These are phyloP conservation scores for Solanum rostratum DNA, from an alignment of 257 asterid species.

Conservation along the genomic window DNA sequence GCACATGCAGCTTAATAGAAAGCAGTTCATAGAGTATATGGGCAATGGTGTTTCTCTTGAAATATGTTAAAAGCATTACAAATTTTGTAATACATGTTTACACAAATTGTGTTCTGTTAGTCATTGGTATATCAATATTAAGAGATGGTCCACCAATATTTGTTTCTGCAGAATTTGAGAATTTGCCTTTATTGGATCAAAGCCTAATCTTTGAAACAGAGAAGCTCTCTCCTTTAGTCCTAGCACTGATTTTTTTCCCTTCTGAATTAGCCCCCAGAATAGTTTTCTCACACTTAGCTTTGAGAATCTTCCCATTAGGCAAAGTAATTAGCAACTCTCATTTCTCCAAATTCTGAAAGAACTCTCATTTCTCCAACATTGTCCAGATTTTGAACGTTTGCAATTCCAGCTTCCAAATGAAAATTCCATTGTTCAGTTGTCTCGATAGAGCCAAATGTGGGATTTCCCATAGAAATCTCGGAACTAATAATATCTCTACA, in stretches of 20 bases:
- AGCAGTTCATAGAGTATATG: not conserved
- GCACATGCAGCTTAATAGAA: too few species aligned
- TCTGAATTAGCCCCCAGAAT: slow-evolving; percentile 11
- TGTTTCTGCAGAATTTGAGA: slow-evolving; percentile 7
- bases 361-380: slow-evolving; percentile 16
- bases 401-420: slow-evolving; percentile 1
- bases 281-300: not conserved
- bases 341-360: slow-evolving; percentile 33
- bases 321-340: slow-evolving; percentile 31
- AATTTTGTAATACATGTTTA: not conserved
- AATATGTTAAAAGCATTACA: not conserved
- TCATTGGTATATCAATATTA: slow-evolving; percentile 7
- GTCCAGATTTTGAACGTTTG: not conserved
- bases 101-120: slow-evolving; percentile 10
- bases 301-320: not conserved
- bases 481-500: slow-evolving; percentile 49
- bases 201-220: slow-evolving; percentile 68
- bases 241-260: slow-evolving; percentile 29
- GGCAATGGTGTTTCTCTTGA: not conserved
- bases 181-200: slow-evolving; percentile 44
- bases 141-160: slow-evolving; percentile 8
- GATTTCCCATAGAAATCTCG: not conserved
- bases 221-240: slow-evolving; percentile 50
- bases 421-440: slow-evolving; percentile 3
- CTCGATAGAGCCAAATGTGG: not conserved